Conservation (phyloP, 139 green algal species). For the Deuterostichococcus epilithicus region DNA sequence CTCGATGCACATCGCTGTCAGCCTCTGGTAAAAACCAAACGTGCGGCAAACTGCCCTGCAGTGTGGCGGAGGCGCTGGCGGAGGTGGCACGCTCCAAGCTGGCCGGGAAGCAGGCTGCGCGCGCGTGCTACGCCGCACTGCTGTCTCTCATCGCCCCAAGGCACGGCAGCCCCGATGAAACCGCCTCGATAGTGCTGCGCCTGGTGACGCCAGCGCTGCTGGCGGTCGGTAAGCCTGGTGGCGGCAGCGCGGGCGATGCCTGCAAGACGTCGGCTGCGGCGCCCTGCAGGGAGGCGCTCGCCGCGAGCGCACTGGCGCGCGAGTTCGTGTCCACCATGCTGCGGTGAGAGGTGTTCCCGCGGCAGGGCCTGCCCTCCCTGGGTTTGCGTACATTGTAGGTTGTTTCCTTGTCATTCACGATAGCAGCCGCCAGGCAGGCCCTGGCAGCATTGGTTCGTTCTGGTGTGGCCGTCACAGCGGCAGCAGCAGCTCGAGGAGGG, state of each 20-base stretch:
- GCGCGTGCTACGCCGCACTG: constrained; percentile 35
- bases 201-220: constrained; percentile 40
- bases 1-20: constrained; percentile 1
- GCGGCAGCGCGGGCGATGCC: neutral
- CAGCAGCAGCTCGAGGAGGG: neutral
- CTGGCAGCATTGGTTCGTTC: too few species aligned
- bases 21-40: too few species aligned
- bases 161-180: constrained; percentile 36
- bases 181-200: constrained; percentile 35
- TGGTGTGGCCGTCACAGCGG: too few species aligned
- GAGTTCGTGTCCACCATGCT: constrained; percentile 28
- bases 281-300: neutral
- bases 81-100: neutral
- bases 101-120: constrained; percentile 10
- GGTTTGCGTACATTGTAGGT: neutral
- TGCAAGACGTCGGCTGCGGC: constrained; percentile 11
- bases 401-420: too few species aligned
- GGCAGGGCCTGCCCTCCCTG: neutral
- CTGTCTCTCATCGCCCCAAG: constrained; percentile 28
- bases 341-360: constrained; percentile 16
- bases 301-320: constrained; percentile 21
- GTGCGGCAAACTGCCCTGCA: too few species aligned
- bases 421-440: too few species aligned
- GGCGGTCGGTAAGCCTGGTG: neutral
- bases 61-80: constrained; percentile 19